Evolutionary conservation across 768 basidiomycete genomes (phyloP).

Genomic region (Leccinum boreale): DNA sequence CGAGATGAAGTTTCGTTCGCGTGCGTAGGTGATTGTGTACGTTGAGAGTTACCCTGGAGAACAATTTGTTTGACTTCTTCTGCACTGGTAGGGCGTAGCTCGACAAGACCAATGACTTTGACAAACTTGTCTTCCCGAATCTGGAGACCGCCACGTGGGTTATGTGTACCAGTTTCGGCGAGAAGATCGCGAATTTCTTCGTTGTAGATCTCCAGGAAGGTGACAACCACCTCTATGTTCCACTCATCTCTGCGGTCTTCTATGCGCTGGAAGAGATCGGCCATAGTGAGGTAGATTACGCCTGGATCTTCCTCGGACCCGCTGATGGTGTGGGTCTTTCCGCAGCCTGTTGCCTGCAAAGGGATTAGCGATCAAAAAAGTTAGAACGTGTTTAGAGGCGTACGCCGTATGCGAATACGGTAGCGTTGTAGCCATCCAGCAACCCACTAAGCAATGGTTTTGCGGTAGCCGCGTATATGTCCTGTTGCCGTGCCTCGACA

Average conservation of each 20-base stretch:
- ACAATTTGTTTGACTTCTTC: constrained; percentile 96
- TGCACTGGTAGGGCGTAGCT: constrained; percentile 75
- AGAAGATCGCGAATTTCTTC: constrained; percentile 97
- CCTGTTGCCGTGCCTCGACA: constrained; percentile 74
- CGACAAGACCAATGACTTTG: constrained; percentile 82
- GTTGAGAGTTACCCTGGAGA: constrained; percentile 77
- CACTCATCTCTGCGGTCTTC: constrained; percentile 83
- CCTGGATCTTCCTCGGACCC: constrained; percentile 86
- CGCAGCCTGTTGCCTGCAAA: constrained; percentile 96
- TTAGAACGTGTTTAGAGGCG: constrained; percentile 30
- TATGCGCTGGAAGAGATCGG: constrained; percentile 92
- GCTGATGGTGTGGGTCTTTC: constrained; percentile 98
- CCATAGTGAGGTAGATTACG: constrained; percentile 95
- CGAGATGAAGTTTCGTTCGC: constrained; percentile 96
- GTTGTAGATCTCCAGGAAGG: constrained; percentile 98
- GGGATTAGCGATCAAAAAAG: constrained; percentile 11
- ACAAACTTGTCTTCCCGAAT: constrained; percentile 95
- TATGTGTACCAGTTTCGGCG: constrained; percentile 56
- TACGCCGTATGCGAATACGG: constrained; percentile 98
- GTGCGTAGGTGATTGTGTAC: constrained; percentile 92
- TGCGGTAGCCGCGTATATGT: constrained; percentile 84
- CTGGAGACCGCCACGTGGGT: constrained; percentile 81
- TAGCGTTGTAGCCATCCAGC: constrained; percentile 93
- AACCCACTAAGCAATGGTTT: constrained; percentile 82
- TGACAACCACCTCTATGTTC: constrained; percentile 85